These are phyloP conservation scores for Paracamarosporium sp. DNA, from an alignment of 2,329 filamentous ascomycete genomes.

Conservation along the genomic window DNA sequence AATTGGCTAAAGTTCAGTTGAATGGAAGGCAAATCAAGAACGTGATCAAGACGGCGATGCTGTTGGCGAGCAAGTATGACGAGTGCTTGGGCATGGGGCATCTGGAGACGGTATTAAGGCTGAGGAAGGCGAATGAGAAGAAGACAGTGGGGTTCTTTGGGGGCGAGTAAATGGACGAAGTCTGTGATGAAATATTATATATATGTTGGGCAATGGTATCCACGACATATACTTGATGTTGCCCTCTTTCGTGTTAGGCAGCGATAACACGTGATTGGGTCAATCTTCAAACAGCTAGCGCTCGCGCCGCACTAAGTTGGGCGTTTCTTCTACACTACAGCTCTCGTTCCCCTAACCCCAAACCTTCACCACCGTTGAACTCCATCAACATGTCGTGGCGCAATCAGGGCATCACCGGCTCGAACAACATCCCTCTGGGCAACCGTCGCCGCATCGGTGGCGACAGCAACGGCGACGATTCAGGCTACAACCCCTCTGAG, in stretches of 20 bases:
- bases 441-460: conserved; percentile 81
- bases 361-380: conserved; percentile 17
- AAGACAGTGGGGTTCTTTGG: conserved; percentile 7
- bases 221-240: no score
- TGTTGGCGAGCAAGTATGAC: conserved; percentile 12
- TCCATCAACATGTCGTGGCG: conserved; percentile 66
- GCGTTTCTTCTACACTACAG: conserved; percentile 5
- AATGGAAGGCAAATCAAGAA: conserved; percentile 54
- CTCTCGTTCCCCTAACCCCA: not conserved
- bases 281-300: not conserved
- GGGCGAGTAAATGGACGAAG: conserved; percentile 1
- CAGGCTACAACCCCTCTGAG: conserved; percentile 54
- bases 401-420: conserved; percentile 87
- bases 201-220: no score
- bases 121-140: conserved; percentile 14
- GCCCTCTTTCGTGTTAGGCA: no score
- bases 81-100: conserved; percentile 12
- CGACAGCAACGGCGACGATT: conserved; percentile 56
- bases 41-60: conserved; percentile 26
- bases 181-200: no score
- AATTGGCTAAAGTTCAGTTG: conserved; percentile 37
- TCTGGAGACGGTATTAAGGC: conserved; percentile 15
- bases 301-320: not conserved
- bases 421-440: conserved; percentile 96
- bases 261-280: not conserved